A percentile compares a stretch with the other conserved stretches of the same genome.
Evolutionary conservation across 2,329 filamentous ascomycete genomes (phyloP).

Genomic region (Nemania bipapillata): DNA sequence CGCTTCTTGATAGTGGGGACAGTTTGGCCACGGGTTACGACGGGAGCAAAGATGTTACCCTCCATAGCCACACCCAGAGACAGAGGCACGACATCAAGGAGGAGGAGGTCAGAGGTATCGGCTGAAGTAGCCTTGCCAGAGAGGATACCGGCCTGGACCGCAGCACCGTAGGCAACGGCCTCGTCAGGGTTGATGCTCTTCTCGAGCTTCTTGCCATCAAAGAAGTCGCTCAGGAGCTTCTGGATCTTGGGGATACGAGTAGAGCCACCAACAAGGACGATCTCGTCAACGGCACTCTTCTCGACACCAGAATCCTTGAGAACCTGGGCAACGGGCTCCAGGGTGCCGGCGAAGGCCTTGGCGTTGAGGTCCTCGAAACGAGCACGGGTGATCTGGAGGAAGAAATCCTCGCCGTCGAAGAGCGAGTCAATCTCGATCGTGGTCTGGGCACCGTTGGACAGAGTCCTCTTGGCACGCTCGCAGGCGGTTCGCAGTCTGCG

Average conservation of each 20-base stretch:
- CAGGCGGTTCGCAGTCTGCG: slow-evolving; percentile 96
- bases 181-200: slow-evolving; percentile 99
- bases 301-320: slow-evolving; percentile 90
- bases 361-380: slow-evolving; percentile 99
- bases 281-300: slow-evolving; percentile 95
- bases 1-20: slow-evolving; percentile 84
- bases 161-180: slow-evolving; percentile 98
- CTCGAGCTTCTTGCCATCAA: slow-evolving; percentile 99
- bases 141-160: slow-evolving; percentile 97
- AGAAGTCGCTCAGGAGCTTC: slow-evolving; percentile 99
- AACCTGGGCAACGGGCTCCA: slow-evolving; percentile 95
- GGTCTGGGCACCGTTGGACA: slow-evolving; percentile 96
- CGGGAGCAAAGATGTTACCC: slow-evolving; percentile 97
- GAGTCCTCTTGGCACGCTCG: slow-evolving; percentile 99
- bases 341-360: slow-evolving; percentile 91
- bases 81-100: slow-evolving; percentile 95
- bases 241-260: slow-evolving; percentile 99
- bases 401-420: slow-evolving; percentile 98
- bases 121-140: slow-evolving; percentile 97
- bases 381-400: slow-evolving; percentile 95
- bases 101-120: slow-evolving; percentile 91
- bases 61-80: slow-evolving; percentile 99
- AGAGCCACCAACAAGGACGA: slow-evolving; percentile 97
- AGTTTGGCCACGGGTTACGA: slow-evolving; percentile 82
- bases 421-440: slow-evolving; percentile 99